phyloP scores from a whole-genome alignment of 148 eudicot species.

The Salicornia ramosissima region DNA sequence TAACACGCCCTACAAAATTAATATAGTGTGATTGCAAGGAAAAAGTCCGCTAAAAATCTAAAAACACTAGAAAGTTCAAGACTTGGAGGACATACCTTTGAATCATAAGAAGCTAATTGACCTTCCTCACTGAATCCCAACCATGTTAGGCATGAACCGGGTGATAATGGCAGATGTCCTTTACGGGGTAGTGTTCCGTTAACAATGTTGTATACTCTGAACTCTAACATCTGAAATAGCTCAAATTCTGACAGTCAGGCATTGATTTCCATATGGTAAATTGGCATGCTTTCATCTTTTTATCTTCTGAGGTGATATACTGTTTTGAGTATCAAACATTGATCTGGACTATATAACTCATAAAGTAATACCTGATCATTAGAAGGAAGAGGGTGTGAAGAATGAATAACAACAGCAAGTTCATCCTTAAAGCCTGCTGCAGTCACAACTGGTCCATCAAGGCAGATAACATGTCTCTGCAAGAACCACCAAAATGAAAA shows the following conservation, averaged over 20 bases:
- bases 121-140: slow-evolving; percentile 98
- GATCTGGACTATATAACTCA: not conserved
- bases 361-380: slow-evolving; percentile 67
- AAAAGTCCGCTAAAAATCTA: not conserved
- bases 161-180: slow-evolving; percentile 79
- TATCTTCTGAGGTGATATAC: not conserved
- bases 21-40: not conserved
- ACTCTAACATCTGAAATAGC: slow-evolving; percentile 68
- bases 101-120: slow-evolving; percentile 77
- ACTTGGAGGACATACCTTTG: slow-evolving; percentile 52
- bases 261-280: not conserved
- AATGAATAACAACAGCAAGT: slow-evolving; percentile 85
- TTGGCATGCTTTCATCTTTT: not conserved
- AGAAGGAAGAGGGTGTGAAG: slow-evolving; percentile 69
- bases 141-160: slow-evolving; percentile 80
- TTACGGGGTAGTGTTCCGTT: slow-evolving; percentile 54
- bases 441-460: slow-evolving; percentile 94
- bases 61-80: not conserved
- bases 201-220: slow-evolving; percentile 64
- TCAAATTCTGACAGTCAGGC: slow-evolving; percentile 10
- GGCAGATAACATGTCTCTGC: slow-evolving; percentile 71
- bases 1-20: slow-evolving; percentile 56
- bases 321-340: not conserved
- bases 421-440: slow-evolving; percentile 76
- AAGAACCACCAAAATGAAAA: slow-evolving; percentile 9